Conservation (phyloP, 2,329 filamentous ascomycete genomes). For the Aspergillus bombycis region DNA sequence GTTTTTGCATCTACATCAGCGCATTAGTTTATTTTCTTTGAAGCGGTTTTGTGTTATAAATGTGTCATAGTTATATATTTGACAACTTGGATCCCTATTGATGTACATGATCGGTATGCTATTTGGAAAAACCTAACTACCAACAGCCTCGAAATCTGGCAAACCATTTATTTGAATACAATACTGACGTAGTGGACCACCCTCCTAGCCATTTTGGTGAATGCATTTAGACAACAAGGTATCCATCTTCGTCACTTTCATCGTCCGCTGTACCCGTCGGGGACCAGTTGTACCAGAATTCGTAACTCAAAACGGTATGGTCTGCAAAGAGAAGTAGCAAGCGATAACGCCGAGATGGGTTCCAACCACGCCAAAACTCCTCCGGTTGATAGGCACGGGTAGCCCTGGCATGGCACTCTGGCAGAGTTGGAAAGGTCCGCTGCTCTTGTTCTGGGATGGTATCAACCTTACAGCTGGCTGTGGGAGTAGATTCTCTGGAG, state of each 20-base stretch:
- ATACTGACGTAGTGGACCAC: not conserved
- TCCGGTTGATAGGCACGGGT: slow-evolving; percentile 35
- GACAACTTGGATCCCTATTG: not conserved
- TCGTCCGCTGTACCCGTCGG: slow-evolving; percentile 11
- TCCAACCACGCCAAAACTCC: slow-evolving; percentile 43
- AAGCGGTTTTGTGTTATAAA: not conserved
- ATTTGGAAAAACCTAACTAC: not conserved
- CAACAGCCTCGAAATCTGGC: not conserved
- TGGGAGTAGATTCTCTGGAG: not conserved
- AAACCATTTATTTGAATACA: not conserved
- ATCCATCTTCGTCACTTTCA: slow-evolving; percentile 19
- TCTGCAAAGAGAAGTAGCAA: slow-evolving; percentile 61
- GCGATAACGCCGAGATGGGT: slow-evolving; percentile 51
- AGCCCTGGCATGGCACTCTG: slow-evolving; percentile 40
- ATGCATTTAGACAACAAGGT: slow-evolving; percentile 17
- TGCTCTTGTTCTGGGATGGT: not conserved
- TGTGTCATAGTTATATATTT: not conserved
- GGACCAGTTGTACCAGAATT: slow-evolving; percentile 54
- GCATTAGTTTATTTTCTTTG: not conserved
- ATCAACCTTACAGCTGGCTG: slow-evolving; percentile 10
- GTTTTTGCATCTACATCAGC: slow-evolving; percentile 16
- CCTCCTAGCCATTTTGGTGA: not conserved
- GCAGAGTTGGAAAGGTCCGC: slow-evolving; percentile 26
- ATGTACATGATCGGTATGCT: not conserved
- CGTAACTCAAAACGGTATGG: slow-evolving; percentile 62